These are phyloP conservation scores for Phytophthora syringae DNA, from an alignment of 352 stramenopile species.

Conservation along the genomic window DNA sequence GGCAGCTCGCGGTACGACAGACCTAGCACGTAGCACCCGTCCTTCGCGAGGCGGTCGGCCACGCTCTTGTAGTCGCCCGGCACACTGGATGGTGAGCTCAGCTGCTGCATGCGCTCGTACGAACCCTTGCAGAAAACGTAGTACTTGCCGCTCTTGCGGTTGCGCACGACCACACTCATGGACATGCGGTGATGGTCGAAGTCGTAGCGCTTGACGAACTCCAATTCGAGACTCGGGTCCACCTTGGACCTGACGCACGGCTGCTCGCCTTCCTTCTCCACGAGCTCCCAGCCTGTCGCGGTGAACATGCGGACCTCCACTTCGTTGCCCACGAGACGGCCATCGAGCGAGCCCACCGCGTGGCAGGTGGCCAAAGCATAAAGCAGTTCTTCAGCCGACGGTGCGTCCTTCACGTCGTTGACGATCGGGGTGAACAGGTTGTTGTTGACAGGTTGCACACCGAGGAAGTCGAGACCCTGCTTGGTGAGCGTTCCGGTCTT, in stretches of 20 bases:
- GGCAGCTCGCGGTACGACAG: too few relatives aligned
- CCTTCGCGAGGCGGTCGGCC: slow-evolving; percentile 67
- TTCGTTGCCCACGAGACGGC: slow-evolving; percentile 84
- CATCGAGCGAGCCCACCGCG: slow-evolving; percentile 73
- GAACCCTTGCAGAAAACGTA: slow-evolving; percentile 92
- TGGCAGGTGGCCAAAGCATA: slow-evolving; percentile 88
- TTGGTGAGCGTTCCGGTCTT: slow-evolving; percentile 94
- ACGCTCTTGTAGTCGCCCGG: slow-evolving; percentile 68
- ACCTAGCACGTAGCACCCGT: slow-evolving; percentile 91
- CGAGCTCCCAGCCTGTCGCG: slow-evolving; percentile 67
- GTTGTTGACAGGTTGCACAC: slow-evolving; percentile 41
- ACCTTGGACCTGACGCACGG: slow-evolving; percentile 54
- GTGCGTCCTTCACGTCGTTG: slow-evolving; percentile 62
- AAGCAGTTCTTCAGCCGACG: slow-evolving; percentile 62
- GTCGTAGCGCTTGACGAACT: slow-evolving; percentile 91
- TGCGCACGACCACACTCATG: slow-evolving; percentile 91
- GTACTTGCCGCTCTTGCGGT: slow-evolving; percentile 54
- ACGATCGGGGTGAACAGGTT: slow-evolving; percentile 46
- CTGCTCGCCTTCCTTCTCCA: slow-evolving; percentile 55
- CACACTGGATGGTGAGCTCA: slow-evolving; percentile 57
- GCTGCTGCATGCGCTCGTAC: slow-evolving; percentile 81
- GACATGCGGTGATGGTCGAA: slow-evolving; percentile 93
- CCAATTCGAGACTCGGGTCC: slow-evolving; percentile 40
- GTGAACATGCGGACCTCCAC: slow-evolving; percentile 92
- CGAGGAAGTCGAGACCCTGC: slow-evolving; percentile 87